Evolutionary conservation across 805 yeast genomes (phyloP).

Genomic region (Kodamaea nitidulidarum): DNA sequence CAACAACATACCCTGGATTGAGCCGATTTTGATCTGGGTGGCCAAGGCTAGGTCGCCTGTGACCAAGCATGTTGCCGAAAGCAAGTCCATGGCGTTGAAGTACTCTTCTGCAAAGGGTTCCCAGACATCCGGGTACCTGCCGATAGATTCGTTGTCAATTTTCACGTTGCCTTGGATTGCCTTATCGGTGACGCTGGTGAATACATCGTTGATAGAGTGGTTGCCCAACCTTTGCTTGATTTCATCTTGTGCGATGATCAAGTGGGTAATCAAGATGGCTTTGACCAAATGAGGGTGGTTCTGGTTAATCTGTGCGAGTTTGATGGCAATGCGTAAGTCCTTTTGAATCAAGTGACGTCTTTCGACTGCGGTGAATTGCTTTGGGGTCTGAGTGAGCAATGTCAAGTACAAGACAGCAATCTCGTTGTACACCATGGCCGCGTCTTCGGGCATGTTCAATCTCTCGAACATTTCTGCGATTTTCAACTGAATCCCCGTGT

Average conservation of each 20-base stretch:
- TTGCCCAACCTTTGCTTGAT: conserved; percentile 38
- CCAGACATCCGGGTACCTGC: conserved; percentile 52
- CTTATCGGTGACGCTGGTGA: conserved; percentile 14
- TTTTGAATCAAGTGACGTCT: conserved; percentile 59
- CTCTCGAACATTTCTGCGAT: conserved; percentile 83
- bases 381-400: conserved; percentile 39
- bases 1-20: conserved; percentile 69
- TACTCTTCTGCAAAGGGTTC: conserved; percentile 74
- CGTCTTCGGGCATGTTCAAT: conserved; percentile 57
- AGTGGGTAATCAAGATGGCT: conserved; percentile 58
- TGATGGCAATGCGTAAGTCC: conserved; percentile 65
- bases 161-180: conserved; percentile 7
- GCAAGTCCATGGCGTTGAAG: conserved; percentile 71
- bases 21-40: conserved; percentile 53
- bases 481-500: conserved; percentile 86
- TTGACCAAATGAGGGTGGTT: conserved; percentile 49
- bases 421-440: conserved; percentile 64
- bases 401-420: conserved; percentile 56
- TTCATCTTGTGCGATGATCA: conserved; percentile 63
- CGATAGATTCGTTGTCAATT: conserved; percentile 9
- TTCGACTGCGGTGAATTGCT: conserved; percentile 14
- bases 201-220: conserved; percentile 13
- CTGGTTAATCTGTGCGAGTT: conserved; percentile 55
- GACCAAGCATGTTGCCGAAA: conserved; percentile 65
- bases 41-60: conserved; percentile 66